Evolutionary conservation across 768 basidiomycete genomes (phyloP), one percentile per base, ranked within the genome.

Genomic region (Chiua virens): DNA sequence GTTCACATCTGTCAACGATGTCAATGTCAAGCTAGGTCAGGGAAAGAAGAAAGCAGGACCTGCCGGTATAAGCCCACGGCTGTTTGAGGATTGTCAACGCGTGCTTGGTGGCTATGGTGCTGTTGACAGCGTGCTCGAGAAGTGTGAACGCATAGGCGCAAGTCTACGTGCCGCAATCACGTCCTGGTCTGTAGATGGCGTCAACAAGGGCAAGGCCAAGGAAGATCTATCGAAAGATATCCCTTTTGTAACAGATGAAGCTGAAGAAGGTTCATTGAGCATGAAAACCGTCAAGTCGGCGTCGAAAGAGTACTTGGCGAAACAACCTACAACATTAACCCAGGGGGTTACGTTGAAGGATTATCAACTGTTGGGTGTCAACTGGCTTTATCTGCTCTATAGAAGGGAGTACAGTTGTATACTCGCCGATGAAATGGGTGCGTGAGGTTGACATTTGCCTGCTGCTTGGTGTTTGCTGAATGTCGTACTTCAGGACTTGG

Each of bases 381-480:
- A 98, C 67, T 99, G 97, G 97, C 75, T 99, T 56, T 85, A 92
- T 70, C 71, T 98, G 20, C 74, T 98, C 45, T 94, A 93, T 69
- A 78, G 76, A 51, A 84, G 81, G 61, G 79, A 80, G 52, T 78
- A 89, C 45, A 95, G 92, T 56, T 98, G 96, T 69, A 98, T 99
- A 64, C 79, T 99, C 38, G 97, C 97, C 3, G 97, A 99, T 69
- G 97, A 99, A 70, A 99, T 99, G 97, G 96, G 96, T 91, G 70
- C 60, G 82, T 78, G 28, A 37, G 22, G 45, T 37, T 21, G 13
- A 13, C 5, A 2, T 34, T 49, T 9, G 28, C 15, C 7, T 28
- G 32, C 13, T 44, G 7, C 49, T 17, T 30, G 38, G 30, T 52
- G 18, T 47, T 48, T 23, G 42, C 43, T 37, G 45, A 43, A 25